Evolutionary conservation across 306 rosid species (phyloP).

Genomic region (Gastrolobium villosum): DNA sequence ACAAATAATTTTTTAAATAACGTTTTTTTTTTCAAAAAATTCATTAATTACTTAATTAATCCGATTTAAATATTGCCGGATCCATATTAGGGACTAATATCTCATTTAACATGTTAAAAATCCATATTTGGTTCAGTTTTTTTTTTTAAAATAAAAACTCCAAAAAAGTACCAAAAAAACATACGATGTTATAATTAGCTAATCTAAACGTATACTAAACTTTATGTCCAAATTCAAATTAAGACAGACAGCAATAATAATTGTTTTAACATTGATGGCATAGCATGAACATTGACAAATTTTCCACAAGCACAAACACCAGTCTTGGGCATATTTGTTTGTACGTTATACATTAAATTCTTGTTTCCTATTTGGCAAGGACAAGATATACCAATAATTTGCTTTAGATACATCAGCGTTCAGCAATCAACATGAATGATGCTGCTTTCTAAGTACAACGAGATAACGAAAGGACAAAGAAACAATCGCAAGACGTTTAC

Average conservation of each 20-base stretch:
- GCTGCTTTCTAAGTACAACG: slow-evolving; percentile 12
- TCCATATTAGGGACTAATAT: no score
- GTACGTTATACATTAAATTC: slow-evolving; percentile 29
- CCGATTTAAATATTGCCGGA: no score
- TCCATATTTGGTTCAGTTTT: no score
- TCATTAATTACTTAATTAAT: no score
- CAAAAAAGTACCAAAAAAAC: no score
- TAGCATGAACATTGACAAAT: slow-evolving; percentile 37
- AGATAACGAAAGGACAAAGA: slow-evolving; percentile 38
- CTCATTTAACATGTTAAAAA: no score
- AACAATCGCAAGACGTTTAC: slow-evolving; percentile 38
- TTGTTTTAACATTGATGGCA: not conserved
- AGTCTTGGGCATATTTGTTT: slow-evolving; percentile 31
- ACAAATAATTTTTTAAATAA: no score
- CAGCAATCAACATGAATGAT: slow-evolving; percentile 19
- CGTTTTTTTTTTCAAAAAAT: no score
- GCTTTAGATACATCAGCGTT: slow-evolving; percentile 29
- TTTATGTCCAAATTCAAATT: not conserved
- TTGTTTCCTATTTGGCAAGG: slow-evolving; percentile 32
- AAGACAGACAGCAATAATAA: not conserved
- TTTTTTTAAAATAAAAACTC: no score
- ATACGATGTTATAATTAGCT: no score
- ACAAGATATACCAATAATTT: slow-evolving; percentile 32
- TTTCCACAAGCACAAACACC: not conserved
- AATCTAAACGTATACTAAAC: not conserved